phyloP scores from a whole-genome alignment of 192 early-diverging fungal species.

The Chytriomyces sp. region DNA sequence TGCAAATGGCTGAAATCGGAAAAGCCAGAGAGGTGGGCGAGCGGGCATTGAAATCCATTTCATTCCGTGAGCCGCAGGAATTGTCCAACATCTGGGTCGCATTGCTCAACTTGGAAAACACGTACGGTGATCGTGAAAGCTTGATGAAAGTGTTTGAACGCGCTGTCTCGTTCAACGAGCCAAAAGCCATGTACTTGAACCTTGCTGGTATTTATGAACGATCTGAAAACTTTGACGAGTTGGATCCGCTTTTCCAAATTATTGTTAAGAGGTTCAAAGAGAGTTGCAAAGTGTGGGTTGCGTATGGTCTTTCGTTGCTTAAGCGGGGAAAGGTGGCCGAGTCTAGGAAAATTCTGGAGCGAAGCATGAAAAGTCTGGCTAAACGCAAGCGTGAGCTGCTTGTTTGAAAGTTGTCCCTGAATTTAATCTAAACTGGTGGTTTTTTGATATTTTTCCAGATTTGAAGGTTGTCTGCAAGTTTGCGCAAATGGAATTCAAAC shows the following conservation, averaged over 20 bases:
- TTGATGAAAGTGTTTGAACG: slow-evolving; percentile 86
- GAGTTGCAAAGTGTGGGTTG: slow-evolving; percentile 90
- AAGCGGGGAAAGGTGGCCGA: slow-evolving; percentile 74
- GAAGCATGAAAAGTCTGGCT: slow-evolving; percentile 80
- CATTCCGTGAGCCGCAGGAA: slow-evolving; percentile 91
- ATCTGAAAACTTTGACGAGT: slow-evolving; percentile 71
- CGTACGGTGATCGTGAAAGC: slow-evolving; percentile 83
- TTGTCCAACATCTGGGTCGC: slow-evolving; percentile 99
- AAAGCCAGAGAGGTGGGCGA: slow-evolving; percentile 94
- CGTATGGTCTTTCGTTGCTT: slow-evolving; percentile 81
- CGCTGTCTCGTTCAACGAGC: slow-evolving; percentile 82
- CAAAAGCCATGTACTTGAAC: slow-evolving; percentile 87
- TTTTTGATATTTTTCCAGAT: too few species aligned
- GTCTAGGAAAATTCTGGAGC: slow-evolving; percentile 78
- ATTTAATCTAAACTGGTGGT: too few species aligned
- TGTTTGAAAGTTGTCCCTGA: too few species aligned
- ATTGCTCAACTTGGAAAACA: slow-evolving; percentile 93
- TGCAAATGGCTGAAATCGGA: slow-evolving; percentile 88
- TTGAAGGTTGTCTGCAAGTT: slow-evolving; percentile 95
- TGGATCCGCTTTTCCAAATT: slow-evolving; percentile 70
- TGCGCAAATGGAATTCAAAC: slow-evolving; percentile 96
- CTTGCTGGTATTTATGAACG: slow-evolving; percentile 90
- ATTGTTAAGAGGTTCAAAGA: slow-evolving; percentile 86
- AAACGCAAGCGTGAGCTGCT: slow-evolving; percentile 93
- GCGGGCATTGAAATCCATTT: slow-evolving; percentile 90